Conservation (phyloP, 2,329 filamentous ascomycete species). For the Calonectria pteridis region DNA sequence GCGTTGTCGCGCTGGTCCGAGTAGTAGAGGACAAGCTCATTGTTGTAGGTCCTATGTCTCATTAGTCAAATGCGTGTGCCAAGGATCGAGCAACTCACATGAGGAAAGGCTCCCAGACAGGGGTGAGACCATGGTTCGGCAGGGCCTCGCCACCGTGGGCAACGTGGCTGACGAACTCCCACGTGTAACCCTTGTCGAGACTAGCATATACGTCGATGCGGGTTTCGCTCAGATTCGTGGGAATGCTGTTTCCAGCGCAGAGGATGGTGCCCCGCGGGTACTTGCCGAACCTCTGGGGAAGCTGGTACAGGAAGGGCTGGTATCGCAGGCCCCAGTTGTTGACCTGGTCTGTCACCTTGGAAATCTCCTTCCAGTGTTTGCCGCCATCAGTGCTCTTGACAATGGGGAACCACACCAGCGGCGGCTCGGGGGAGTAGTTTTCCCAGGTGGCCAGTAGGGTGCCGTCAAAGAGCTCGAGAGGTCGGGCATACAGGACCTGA, state of each 20-base stretch:
- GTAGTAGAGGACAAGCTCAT: constrained; percentile 75
- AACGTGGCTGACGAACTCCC: constrained; percentile 76
- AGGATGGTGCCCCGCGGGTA: constrained; percentile 75
- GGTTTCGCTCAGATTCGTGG: constrained; percentile 70
- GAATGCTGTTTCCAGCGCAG: constrained; percentile 71
- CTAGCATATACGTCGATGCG: constrained; percentile 79
- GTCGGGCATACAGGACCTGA: constrained; percentile 59
- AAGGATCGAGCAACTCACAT: constrained; percentile 47
- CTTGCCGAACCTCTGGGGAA: constrained; percentile 68
- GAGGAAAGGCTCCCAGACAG: constrained; percentile 81
- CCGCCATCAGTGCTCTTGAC: constrained; percentile 66
- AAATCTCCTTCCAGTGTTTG: constrained; percentile 73
- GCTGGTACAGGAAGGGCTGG: constrained; percentile 76
- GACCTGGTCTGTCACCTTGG: constrained; percentile 72
- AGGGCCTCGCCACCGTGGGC: constrained; percentile 71
- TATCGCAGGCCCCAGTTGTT: constrained; percentile 77
- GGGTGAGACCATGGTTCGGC: constrained; percentile 73
- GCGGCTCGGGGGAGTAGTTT: constrained; percentile 69
- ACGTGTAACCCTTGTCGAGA: constrained; percentile 69
- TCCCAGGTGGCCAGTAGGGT: constrained; percentile 67
- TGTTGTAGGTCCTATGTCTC: constrained; percentile 61
- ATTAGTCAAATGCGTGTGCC: background rate
- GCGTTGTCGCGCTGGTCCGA: constrained; percentile 75
- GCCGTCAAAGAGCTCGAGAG: constrained; percentile 58
- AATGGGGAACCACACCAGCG: constrained; percentile 67